Evolutionary conservation across 139 green algal species (phyloP).

Genomic region (Diplosphaera chodatii): DNA sequence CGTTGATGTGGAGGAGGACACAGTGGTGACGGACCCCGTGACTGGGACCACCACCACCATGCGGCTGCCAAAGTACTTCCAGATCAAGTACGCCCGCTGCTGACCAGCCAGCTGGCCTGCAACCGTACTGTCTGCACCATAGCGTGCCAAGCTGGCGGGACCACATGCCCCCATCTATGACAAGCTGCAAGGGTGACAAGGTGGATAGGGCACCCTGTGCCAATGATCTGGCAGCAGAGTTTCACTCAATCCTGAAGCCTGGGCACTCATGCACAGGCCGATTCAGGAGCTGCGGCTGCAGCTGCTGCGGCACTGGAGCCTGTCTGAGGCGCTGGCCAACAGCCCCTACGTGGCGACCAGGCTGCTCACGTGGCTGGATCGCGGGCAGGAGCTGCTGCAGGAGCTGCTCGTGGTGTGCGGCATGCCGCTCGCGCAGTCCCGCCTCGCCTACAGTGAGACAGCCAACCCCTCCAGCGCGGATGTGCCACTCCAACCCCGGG

Average conservation of each 20-base stretch:
- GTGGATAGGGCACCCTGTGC: no score
- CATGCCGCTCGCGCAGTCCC: slow-evolving; percentile 47
- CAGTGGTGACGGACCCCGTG: slow-evolving; percentile 3
- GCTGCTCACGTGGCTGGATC: slow-evolving; percentile 74
- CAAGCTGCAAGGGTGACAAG: no score
- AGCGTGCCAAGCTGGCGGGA: no score
- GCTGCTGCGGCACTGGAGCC: slow-evolving; percentile 75
- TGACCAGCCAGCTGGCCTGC: no score
- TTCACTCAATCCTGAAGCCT: no score
- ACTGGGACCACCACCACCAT: background rate
- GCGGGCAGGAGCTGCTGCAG: slow-evolving; percentile 53
- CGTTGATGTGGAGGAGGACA: slow-evolving; percentile 13
- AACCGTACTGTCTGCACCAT: no score
- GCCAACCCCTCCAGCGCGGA: background rate
- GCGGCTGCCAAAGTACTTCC: background rate
- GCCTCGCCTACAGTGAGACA: slow-evolving; percentile 33
- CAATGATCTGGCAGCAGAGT: no score
- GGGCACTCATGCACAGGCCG: slow-evolving; percentile 24
- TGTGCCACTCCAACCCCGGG: no score
- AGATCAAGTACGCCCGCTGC: background rate
- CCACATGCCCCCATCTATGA: no score
- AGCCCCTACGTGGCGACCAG: slow-evolving; percentile 69
- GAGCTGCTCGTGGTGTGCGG: slow-evolving; percentile 74
- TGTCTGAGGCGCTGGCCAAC: slow-evolving; percentile 79
- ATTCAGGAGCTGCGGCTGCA: slow-evolving; percentile 45